phyloP scores from a whole-genome alignment of 352 stramenopile species.

The Pythium scleroteichum region DNA sequence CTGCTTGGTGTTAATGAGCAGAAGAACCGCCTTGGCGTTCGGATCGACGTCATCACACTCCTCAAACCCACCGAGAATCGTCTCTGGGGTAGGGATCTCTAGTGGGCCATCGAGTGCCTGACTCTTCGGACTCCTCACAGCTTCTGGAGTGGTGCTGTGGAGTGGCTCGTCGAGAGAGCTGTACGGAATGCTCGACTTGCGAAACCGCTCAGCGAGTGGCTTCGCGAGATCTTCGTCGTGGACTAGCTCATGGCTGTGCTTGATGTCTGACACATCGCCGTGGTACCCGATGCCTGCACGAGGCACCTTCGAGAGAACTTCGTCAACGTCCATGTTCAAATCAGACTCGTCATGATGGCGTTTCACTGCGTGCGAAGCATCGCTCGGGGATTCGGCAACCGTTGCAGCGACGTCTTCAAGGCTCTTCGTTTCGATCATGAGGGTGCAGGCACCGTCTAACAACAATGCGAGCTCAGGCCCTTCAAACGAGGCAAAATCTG shows the following conservation, averaged over 20 bases:
- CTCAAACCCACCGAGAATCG: constrained; percentile 76
- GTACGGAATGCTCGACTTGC: constrained; percentile 79
- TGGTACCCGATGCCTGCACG: constrained; percentile 80
- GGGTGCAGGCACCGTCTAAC: constrained; percentile 53
- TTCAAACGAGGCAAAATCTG: constrained; percentile 54
- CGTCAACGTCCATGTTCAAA: constrained; percentile 54
- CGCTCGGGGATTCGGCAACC: neutral
- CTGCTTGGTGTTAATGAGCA: constrained; percentile 46
- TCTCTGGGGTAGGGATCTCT: constrained; percentile 72
- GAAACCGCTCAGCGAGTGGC: constrained; percentile 67
- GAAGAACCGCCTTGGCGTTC: constrained; percentile 59
- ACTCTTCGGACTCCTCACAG: constrained; percentile 31
- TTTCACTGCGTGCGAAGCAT: constrained; percentile 29
- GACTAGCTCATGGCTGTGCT: constrained; percentile 51
- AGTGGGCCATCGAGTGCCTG: constrained; percentile 25
- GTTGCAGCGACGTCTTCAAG: neutral
- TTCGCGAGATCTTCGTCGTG: constrained; percentile 42
- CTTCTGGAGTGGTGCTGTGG: constrained; percentile 39
- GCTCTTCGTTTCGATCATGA: constrained; percentile 41
- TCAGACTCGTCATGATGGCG: constrained; percentile 55
- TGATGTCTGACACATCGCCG: constrained; percentile 58
- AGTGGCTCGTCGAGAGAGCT: constrained; percentile 68
- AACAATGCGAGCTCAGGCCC: constrained; percentile 49
- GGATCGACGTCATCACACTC: constrained; percentile 80
- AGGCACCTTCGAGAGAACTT: constrained; percentile 62